Percentiles rank a stretch among this genome's conserved stretches.
Conservation (phyloP, 106 monocot genomes). For the Vanilla planifolia region DNA sequence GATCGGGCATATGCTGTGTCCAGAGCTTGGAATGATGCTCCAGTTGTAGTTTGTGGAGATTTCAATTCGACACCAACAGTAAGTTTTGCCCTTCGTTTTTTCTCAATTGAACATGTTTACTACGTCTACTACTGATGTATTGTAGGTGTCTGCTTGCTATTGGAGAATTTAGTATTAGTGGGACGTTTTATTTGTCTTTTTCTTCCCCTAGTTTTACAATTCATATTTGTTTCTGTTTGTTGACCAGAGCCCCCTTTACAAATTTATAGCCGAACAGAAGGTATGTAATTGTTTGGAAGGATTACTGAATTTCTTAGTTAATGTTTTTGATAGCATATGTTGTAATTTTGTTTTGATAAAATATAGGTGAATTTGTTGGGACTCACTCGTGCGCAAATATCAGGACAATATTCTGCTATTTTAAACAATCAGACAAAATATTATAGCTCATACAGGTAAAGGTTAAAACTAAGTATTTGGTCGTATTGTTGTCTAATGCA, state of each 20-base stretch:
- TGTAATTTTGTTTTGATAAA: conserved; percentile 4
- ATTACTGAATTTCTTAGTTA: background rate
- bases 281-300: conserved; percentile 19
- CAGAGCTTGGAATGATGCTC: conserved; percentile 80
- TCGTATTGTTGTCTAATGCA: too few species aligned
- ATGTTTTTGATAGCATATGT: background rate
- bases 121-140: background rate
- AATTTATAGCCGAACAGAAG: conserved; percentile 73
- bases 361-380: conserved; percentile 70
- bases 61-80: conserved; percentile 89
- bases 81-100: conserved; percentile 2
- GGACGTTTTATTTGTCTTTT: background rate
- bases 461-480: background rate
- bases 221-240: conserved; percentile 14
- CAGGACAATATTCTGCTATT: conserved; percentile 67
- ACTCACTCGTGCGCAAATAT: conserved; percentile 54
- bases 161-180: background rate
- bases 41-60: conserved; percentile 93
- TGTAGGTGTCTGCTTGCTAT: background rate
- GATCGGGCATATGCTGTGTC: conserved; percentile 68
- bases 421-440: conserved; percentile 13
- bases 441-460: conserved; percentile 32
- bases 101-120: background rate
- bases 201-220: background rate
- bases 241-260: conserved; percentile 90